Evolutionary conservation across 441 rosid species (phyloP).

Genomic region (Breynia disticha): DNA sequence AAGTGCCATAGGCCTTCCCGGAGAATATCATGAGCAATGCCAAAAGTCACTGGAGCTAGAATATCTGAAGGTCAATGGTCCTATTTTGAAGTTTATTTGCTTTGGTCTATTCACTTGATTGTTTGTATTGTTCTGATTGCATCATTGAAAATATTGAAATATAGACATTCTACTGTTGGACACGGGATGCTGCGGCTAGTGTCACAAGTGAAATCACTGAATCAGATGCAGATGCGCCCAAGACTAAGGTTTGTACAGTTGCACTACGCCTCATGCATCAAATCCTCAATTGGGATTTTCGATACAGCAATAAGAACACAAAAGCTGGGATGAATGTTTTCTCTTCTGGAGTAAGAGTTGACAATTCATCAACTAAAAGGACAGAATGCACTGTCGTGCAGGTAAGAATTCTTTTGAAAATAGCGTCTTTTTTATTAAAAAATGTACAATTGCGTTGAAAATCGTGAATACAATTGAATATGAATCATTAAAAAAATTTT

Average conservation of each 20-base stretch:
- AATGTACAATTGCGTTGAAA: not conserved
- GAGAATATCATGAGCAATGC: constrained; percentile 94
- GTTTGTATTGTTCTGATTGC: too few species aligned
- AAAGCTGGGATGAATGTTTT: constrained; percentile 44
- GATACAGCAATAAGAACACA: constrained; percentile 30
- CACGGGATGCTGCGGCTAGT: constrained; percentile 72
- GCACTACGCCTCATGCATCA: constrained; percentile 82
- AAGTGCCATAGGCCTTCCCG: constrained; percentile 93
- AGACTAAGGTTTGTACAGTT: constrained; percentile 86
- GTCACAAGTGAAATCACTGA: constrained; percentile 63
- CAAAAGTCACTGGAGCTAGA: constrained; percentile 70
- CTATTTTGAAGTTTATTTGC: constrained; percentile 6
- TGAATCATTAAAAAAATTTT: too few species aligned
- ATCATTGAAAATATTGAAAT: constrained; percentile 8
- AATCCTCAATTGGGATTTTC: constrained; percentile 92
- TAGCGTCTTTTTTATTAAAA: not conserved
- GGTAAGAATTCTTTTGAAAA: constrained; percentile 36
- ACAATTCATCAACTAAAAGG: constrained; percentile 43
- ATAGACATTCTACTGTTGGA: constrained; percentile 87
- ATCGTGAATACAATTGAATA: not conserved
- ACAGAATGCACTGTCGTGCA: constrained; percentile 71
- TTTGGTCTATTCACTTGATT: not conserved
- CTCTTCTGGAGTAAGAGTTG: constrained; percentile 47
- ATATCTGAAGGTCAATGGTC: constrained; percentile 57
- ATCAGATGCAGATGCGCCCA: constrained; percentile 54